Percentiles rank a stretch among this genome's conserved stretches.
These are phyloP conservation scores for Coemansia javaensis DNA, from an alignment of 192 early-diverging fungal genomes.

Conservation along the genomic window DNA sequence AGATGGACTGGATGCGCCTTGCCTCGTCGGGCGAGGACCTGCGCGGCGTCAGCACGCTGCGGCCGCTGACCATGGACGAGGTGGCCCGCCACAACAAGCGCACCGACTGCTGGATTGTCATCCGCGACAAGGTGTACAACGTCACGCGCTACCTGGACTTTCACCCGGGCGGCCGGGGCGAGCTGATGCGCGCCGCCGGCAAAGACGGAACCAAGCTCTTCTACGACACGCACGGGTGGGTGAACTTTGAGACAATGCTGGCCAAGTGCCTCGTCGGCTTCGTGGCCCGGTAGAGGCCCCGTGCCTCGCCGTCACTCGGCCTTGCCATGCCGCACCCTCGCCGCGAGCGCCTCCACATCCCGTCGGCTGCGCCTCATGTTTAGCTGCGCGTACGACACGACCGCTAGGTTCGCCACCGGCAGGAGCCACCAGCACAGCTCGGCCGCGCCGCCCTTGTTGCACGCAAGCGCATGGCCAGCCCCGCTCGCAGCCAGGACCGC, in stretches of 20 bases:
- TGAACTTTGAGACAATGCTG: constrained; percentile 85
- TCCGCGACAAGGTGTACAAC: constrained; percentile 90
- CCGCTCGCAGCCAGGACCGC: constrained; percentile 1
- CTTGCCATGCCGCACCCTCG: constrained; percentile 14
- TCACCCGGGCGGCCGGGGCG: constrained; percentile 83
- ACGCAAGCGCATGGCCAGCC: constrained; percentile 12
- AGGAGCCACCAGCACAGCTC: constrained; percentile 40
- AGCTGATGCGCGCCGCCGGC: constrained; percentile 80
- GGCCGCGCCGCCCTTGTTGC: constrained; percentile 10
- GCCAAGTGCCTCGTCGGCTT: constrained; percentile 75
- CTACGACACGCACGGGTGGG: constrained; percentile 87
- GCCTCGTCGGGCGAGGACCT: constrained; percentile 70
- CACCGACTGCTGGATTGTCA: constrained; percentile 85
- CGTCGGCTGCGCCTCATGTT: constrained; percentile 37
- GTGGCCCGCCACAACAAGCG: constrained; percentile 68
- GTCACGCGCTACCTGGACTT: constrained; percentile 83
- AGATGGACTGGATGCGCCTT: constrained; percentile 90
- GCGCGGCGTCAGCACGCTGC: constrained; percentile 20
- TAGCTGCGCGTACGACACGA: constrained; percentile 31
- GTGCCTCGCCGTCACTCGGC: constrained; percentile 22
- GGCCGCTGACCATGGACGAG: constrained; percentile 62
- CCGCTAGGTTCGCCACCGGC: constrained; percentile 19
- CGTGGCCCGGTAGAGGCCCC: background rate
- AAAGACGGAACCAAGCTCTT: constrained; percentile 90
- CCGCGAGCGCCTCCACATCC: constrained; percentile 16